Percentiles rank a stretch among this genome's conserved stretches.
These are phyloP conservation scores for Haematococcus sp. DNA, from an alignment of 139 green algal genomes.

Conservation along the genomic window DNA sequence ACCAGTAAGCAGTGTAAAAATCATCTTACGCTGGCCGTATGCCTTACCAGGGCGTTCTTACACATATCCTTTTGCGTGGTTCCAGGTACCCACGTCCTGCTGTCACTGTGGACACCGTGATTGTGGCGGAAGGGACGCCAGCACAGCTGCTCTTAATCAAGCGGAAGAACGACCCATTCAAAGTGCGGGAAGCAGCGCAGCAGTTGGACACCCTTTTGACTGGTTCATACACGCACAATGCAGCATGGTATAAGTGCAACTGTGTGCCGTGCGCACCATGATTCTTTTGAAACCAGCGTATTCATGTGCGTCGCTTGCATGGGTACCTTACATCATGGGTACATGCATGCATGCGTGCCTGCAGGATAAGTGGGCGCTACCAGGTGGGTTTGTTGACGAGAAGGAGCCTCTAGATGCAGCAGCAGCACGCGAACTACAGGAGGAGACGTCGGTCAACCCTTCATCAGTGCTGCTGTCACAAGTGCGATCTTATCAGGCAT, in stretches of 20 bases:
- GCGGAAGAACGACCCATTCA: constrained; percentile 63
- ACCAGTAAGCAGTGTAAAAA: too few relatives aligned
- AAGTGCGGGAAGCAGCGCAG: constrained; percentile 30
- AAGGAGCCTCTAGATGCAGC: constrained; percentile 70
- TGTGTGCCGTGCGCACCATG: too few relatives aligned
- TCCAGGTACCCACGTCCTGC: constrained; percentile 58
- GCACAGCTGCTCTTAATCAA: constrained; percentile 69
- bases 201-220: neutral
- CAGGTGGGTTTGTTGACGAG: constrained; percentile 88
- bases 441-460: constrained; percentile 80
- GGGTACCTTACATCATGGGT: too few relatives aligned
- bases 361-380: constrained; percentile 76
- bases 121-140: constrained; percentile 41
- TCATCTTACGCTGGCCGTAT: too few relatives aligned
- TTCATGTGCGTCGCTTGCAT: too few relatives aligned
- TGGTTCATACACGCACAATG: too few relatives aligned
- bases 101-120: constrained; percentile 66
- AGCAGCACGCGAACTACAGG: constrained; percentile 78
- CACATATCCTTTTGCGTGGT: neutral
- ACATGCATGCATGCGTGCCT: neutral
- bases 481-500: too few relatives aligned
- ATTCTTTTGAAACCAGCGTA: too few relatives aligned
- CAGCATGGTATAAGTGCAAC: too few relatives aligned
- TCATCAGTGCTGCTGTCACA: constrained; percentile 41
- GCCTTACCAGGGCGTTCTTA: too few relatives aligned